phyloP scores from a whole-genome alignment of 2,329 filamentous ascomycete genomes.

The Nakataea oryzae region DNA sequence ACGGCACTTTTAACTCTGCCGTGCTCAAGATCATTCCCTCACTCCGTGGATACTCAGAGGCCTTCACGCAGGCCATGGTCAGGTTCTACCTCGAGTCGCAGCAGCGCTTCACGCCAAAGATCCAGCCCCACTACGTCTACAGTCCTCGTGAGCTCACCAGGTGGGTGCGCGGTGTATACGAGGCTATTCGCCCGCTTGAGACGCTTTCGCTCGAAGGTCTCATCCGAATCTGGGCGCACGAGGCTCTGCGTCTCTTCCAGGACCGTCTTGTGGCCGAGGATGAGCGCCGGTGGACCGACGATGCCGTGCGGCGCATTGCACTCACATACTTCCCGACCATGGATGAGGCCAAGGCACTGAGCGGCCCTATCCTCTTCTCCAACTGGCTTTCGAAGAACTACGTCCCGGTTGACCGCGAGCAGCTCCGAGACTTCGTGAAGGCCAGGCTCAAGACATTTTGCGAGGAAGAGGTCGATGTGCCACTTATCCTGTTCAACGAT shows the following conservation, averaged over 20 bases:
- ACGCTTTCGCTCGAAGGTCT: slow-evolving; percentile 80
- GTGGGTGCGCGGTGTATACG: slow-evolving; percentile 96
- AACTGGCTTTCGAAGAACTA: slow-evolving; percentile 99
- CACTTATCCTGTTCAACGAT: slow-evolving; percentile 98
- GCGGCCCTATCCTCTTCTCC: slow-evolving; percentile 91
- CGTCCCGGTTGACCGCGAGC: slow-evolving; percentile 88
- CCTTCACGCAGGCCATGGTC: slow-evolving; percentile 95
- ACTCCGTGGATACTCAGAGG: slow-evolving; percentile 87
- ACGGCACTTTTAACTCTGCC: slow-evolving; percentile 94
- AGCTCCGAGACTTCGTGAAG: slow-evolving; percentile 94
- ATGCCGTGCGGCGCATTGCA: slow-evolving; percentile 76
- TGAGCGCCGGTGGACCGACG: slow-evolving; percentile 90
- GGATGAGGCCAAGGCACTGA: slow-evolving; percentile 78
- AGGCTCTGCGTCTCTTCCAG: slow-evolving; percentile 91
- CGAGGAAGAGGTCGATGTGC: slow-evolving; percentile 97
- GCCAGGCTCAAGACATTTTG: slow-evolving; percentile 96
- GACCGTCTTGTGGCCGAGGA: slow-evolving; percentile 93
- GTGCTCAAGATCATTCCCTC: slow-evolving; percentile 94
- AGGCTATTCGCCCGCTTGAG: slow-evolving; percentile 89
- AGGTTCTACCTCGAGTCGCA: slow-evolving; percentile 93
- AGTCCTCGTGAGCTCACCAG: slow-evolving; percentile 95
- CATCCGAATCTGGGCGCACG: slow-evolving; percentile 95
- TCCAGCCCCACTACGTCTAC: slow-evolving; percentile 98
- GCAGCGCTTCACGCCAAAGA: slow-evolving; percentile 85
- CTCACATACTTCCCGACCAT: slow-evolving; percentile 92